Evolutionary conservation across 2,329 filamentous ascomycete genomes (phyloP).

Genomic region (Acarospora socialis): DNA sequence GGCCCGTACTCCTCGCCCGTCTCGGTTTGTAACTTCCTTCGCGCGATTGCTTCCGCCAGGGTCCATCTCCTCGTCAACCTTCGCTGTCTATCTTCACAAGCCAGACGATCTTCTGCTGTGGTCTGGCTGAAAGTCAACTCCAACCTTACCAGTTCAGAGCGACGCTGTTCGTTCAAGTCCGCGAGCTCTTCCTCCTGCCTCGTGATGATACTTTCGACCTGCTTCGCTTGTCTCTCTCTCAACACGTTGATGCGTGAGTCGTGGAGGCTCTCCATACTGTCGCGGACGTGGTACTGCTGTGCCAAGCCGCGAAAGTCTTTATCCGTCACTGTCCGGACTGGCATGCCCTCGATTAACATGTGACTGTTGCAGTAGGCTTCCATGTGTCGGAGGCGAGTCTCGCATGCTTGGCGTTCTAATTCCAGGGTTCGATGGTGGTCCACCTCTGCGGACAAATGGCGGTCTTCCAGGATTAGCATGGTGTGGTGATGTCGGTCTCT

Average conservation of each 20-base stretch:
- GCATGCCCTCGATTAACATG: conserved; percentile 26
- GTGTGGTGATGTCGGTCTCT: conserved; percentile 41
- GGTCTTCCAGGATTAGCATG: conserved; percentile 42
- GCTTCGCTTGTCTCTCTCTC: conserved; percentile 48
- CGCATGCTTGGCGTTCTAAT: conserved; percentile 40
- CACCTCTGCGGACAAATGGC: conserved; percentile 49
- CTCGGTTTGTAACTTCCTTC: conserved; percentile 37
- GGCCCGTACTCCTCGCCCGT: conserved; percentile 31
- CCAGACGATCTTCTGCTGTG: conserved; percentile 32
- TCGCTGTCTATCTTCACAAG: conserved; percentile 33
- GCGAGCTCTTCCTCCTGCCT: conserved; percentile 40
- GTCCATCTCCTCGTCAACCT: conserved; percentile 38
- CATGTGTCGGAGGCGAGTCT: conserved; percentile 48
- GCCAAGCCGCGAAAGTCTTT: conserved; percentile 44
- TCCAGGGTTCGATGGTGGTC: conserved; percentile 41
- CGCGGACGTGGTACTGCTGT: conserved; percentile 46
- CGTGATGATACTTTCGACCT: conserved; percentile 44
- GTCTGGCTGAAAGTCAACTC: conserved; percentile 32
- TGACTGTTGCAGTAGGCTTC: conserved; percentile 48
- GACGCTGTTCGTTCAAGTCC: conserved; percentile 29
- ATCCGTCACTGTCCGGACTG: conserved; percentile 42
- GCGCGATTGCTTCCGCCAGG: conserved; percentile 38
- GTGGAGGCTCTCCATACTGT: conserved; percentile 45
- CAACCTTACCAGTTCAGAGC: conserved; percentile 36
- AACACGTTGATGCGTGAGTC: conserved; percentile 50